Conservation (phyloP, 2,329 filamentous ascomycete species). For the Aspergillus pseudotamarii region DNA sequence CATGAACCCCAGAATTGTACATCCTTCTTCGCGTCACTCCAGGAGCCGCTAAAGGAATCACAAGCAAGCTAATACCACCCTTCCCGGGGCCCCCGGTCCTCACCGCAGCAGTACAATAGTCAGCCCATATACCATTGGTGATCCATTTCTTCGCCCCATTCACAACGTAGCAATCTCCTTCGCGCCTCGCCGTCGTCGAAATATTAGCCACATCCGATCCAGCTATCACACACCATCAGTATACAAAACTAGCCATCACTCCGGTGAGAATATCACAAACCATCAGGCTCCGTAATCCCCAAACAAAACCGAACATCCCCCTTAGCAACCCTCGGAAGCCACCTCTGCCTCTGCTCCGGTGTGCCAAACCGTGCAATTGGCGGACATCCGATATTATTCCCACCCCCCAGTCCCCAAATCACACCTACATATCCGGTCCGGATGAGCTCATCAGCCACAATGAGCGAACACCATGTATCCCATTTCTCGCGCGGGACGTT, state of each 20-base stretch:
- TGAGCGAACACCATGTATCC: slow-evolving; percentile 60
- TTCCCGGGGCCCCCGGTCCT: slow-evolving; percentile 63
- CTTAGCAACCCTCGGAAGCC: slow-evolving; percentile 61
- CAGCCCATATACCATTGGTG: slow-evolving; percentile 63
- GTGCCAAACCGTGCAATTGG: slow-evolving; percentile 67
- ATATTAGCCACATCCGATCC: slow-evolving; percentile 68
- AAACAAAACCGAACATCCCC: slow-evolving; percentile 65
- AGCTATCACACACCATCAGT: slow-evolving; percentile 37
- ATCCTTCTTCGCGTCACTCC: slow-evolving; percentile 59
- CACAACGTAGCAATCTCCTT: slow-evolving; percentile 61
- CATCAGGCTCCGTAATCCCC: slow-evolving; percentile 66
- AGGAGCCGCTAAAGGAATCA: slow-evolving; percentile 66
- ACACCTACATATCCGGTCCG: slow-evolving; percentile 62
- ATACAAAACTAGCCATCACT: not conserved
- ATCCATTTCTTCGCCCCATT: slow-evolving; percentile 72
- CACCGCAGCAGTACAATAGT: slow-evolving; percentile 63
- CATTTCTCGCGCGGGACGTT: slow-evolving; percentile 53
- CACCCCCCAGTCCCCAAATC: slow-evolving; percentile 60
- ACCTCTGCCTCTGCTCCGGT: slow-evolving; percentile 59
- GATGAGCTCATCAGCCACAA: slow-evolving; percentile 59
- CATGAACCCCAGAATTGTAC: slow-evolving; percentile 67
- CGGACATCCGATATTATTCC: slow-evolving; percentile 64
- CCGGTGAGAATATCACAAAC: slow-evolving; percentile 33
- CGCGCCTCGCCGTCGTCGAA: slow-evolving; percentile 59
- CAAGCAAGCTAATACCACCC: slow-evolving; percentile 63